Evolutionary conservation across 345 rosid genomes (phyloP).

Genomic region (Mallotus nudiflorus): DNA sequence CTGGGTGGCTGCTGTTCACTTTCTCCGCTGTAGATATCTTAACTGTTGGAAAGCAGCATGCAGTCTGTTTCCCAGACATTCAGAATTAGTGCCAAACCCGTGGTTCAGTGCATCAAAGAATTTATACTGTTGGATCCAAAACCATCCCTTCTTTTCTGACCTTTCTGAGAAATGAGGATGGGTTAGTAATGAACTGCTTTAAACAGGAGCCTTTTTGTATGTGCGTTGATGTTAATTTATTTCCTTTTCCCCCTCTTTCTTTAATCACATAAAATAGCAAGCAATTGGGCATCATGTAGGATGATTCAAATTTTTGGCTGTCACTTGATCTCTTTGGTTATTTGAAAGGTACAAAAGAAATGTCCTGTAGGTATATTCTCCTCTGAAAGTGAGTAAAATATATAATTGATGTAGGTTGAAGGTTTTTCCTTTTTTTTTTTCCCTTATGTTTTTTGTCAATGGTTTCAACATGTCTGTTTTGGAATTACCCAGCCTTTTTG

Average conservation of each 20-base stretch:
- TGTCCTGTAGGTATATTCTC: too few relatives aligned
- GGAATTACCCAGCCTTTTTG: too few relatives aligned
- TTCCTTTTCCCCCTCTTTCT: slow-evolving; percentile 16
- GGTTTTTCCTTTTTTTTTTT: too few relatives aligned
- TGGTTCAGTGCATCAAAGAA: slow-evolving; percentile 32
- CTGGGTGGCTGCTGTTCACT: slow-evolving; percentile 44
- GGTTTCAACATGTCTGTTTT: too few relatives aligned
- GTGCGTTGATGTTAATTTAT: slow-evolving; percentile 42
- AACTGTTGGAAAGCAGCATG: slow-evolving; percentile 46
- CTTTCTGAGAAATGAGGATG: slow-evolving; percentile 26
- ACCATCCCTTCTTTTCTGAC: slow-evolving; percentile 18
- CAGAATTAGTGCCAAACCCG: slow-evolving; percentile 37
- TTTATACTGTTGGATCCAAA: slow-evolving; percentile 22
- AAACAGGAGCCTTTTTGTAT: slow-evolving; percentile 39
- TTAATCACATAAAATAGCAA: slow-evolving; percentile 20
- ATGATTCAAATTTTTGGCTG: background rate
- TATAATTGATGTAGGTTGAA: too few relatives aligned
- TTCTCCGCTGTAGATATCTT: slow-evolving; percentile 56
- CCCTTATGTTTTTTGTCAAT: too few relatives aligned
- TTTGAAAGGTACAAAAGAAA: too few relatives aligned
- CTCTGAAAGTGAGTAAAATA: too few relatives aligned
- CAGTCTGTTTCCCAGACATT: slow-evolving; percentile 37
- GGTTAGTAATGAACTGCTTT: slow-evolving; percentile 33
- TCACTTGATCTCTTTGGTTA: too few relatives aligned
- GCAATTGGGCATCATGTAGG: slow-evolving; percentile 18